Base-by-base conservation (phyloP, 139 green algal genomes). In the Monoraphidium neglectum region DNA sequence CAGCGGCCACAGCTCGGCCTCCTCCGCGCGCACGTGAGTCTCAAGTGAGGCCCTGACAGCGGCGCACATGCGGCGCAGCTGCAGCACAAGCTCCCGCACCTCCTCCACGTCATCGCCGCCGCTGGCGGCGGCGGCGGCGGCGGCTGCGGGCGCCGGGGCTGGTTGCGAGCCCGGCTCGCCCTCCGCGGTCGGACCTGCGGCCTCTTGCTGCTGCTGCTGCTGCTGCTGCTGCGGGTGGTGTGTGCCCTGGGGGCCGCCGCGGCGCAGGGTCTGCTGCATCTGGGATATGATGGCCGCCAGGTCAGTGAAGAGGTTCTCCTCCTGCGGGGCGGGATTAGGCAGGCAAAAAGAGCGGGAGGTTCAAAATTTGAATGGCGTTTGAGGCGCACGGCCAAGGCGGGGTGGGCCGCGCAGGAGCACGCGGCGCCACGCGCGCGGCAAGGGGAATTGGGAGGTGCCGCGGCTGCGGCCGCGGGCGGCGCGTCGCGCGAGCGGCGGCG, bases 1-100 rank as follows among this genome's bases (percentile, higher is more conserved):
- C 28, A 99, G 90, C 46, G 96, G 96, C 96, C 96, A 99, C 56
- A 99, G 88, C 87, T 98, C 95, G 2, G 82, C 78, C 90, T 99
- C 96, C 90, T 99, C 96, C 0, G 87, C 87, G 5, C 82, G 74
- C 70, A 82, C 80, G 71, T 76, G 70, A 16, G 70, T 76, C 70
- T 76, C 70, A 23, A 76, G 54, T 18, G 46, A 65, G 36, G 70
- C 68, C 2, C 68, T 6, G 18, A 64, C 82, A 8, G 93, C 92
- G 0, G 92, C 87, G 59, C 89, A 97, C 90, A 94, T 92, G 64
- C 86, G 85, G 15, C 89, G 83, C 57, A 97, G 85, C 73, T 86
- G 74, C n/a, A 88, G 74, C 1, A 72, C 81, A 23, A 78, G 70
- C 37, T 66, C 65, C 2, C 79, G 77, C 59, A 84, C 61, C 63